Base-by-base conservation (phyloP, 805 yeast species). In the Komagataella phaffii region DNA sequence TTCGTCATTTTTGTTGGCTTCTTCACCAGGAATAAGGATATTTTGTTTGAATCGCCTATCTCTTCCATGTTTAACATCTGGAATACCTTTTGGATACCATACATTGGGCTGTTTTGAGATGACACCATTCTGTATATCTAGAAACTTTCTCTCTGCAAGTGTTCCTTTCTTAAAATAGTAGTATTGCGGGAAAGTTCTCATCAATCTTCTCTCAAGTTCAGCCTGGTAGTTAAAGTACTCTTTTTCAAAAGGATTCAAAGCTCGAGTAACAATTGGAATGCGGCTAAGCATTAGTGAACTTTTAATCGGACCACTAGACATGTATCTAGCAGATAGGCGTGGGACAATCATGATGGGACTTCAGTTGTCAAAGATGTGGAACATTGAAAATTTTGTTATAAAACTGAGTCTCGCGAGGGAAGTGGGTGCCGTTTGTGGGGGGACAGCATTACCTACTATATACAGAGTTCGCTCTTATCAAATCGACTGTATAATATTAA, bases 181-280 rank as follows among this genome's bases (percentile, higher is more conserved):
- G 78, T 88, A 88, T 59, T 84, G 81, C 4, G 99, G 98, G 67
- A 93, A 93, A 0, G 98, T 89, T 96, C 96, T 89, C 96, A 90
- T 89, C 58, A 93, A 74, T 60, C 98, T 77, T 62, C 82, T 82
- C 73, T 89, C 90, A 52, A 93, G 74, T 64, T 87, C 95, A 50
- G 80, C 78, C 66, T 90, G 96, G 65, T 93, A 93, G 51, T 80
- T 72, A 64, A 85, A 87, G 66, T 83, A 93, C 50, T 81, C 80
- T 54, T 71, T 61, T 59, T 88, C 96, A 58, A 91, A 84, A 52
- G 73, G 77, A 7, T 83, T 73, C 51, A 82, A 69, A 54, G 86
- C 91, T 8, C 86, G 83, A 2, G 96, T 87, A 48, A 93, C 79
- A 44, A 93, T 74, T 24, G 99, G 99, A 45, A 74, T 75, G 67